These are phyloP conservation scores for Adenanthera pavonina DNA, from an alignment of 306 rosid genomes.

Conservation along the genomic window DNA sequence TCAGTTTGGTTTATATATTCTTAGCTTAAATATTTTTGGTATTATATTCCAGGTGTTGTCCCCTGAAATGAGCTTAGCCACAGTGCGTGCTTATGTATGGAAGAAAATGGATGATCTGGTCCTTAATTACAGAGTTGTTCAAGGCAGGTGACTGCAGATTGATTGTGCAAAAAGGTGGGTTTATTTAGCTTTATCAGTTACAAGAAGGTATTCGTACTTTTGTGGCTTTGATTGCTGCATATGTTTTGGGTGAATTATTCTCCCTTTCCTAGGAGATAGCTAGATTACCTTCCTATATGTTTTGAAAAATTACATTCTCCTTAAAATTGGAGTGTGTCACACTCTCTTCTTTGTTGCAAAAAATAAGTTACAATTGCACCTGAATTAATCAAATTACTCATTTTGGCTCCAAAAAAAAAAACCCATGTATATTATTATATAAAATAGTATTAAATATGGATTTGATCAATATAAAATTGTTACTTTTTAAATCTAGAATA, in stretches of 20 bases:
- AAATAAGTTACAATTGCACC: not conserved
- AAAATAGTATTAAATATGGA: not conserved
- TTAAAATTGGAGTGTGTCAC: not conserved
- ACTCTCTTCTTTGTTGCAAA: not conserved
- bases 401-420: not conserved
- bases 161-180: conserved; percentile 34
- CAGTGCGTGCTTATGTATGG: conserved; percentile 85
- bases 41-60: conserved; percentile 58
- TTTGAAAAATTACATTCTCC: not conserved
- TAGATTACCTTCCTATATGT: not conserved
- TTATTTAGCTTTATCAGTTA: conserved; percentile 20
- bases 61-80: conserved; percentile 85
- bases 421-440: not conserved
- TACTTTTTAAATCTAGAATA: not conserved
- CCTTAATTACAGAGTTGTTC: conserved; percentile 78
- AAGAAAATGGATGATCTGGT: conserved; percentile 80
- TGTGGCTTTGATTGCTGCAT: not conserved
- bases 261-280: not conserved
- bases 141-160: conserved; percentile 61
- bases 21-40: not conserved
- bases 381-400: not conserved
- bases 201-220: conserved; percentile 7
- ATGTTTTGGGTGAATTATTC: not conserved
- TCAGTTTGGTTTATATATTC: not conserved
- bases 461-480: not conserved